phyloP scores from a whole-genome alignment of 2,329 filamentous ascomycete genomes.

The Epichloe sibirici region DNA sequence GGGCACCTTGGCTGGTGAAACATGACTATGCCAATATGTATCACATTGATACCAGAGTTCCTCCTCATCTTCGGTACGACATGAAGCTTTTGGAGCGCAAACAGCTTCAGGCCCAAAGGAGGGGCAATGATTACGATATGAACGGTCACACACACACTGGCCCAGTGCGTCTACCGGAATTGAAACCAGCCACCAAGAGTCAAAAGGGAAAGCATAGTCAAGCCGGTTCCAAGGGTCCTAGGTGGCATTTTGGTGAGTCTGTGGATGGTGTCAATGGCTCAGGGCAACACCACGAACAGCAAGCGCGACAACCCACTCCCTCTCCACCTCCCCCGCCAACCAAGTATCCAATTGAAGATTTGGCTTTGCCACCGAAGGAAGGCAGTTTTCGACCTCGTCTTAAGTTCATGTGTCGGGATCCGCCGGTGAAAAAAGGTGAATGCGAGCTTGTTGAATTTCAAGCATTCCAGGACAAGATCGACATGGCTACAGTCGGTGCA shows the following conservation, averaged over 20 bases:
- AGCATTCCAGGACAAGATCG: constrained; percentile 36
- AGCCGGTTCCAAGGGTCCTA: constrained; percentile 31
- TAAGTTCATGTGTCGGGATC: constrained; percentile 62
- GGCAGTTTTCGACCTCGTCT: constrained; percentile 58
- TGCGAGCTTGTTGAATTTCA: constrained; percentile 14
- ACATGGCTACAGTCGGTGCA: constrained; percentile 75
- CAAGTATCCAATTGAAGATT: constrained; percentile 92
- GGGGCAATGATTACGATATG: constrained; percentile 35
- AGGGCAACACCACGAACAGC: neutral
- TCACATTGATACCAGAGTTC: constrained; percentile 78
- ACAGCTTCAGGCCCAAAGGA: constrained; percentile 54
- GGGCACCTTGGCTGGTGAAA: constrained; percentile 95
- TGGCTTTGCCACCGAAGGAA: constrained; percentile 63
- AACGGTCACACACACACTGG: constrained; percentile 30
- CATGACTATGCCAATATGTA: constrained; percentile 71
- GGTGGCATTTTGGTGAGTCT: constrained; percentile 20
- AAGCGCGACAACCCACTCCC: constrained; percentile 23
- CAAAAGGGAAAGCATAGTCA: constrained; percentile 45
- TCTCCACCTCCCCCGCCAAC: constrained; percentile 59
- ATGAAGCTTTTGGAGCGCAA: constrained; percentile 68
- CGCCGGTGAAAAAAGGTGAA: constrained; percentile 33
- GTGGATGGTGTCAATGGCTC: constrained; percentile 24
- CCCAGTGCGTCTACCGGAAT: constrained; percentile 51
- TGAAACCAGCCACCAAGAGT: constrained; percentile 62
- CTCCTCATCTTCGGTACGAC: constrained; percentile 69